Evolutionary conservation across 2,329 filamentous ascomycete species (phyloP).

Genomic region (Botrytis fabae): DNA sequence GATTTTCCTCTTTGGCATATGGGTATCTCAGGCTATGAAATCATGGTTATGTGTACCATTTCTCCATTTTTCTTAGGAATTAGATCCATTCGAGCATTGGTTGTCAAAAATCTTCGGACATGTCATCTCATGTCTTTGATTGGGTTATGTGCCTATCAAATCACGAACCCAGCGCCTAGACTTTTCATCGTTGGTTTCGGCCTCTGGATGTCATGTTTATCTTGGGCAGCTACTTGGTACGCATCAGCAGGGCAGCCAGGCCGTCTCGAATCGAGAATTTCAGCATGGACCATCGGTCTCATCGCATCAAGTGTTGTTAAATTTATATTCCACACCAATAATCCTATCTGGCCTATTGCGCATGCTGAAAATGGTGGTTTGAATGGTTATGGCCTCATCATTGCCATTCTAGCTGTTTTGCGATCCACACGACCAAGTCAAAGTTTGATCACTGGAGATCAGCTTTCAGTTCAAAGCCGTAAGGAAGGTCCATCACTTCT

Average conservation of each 20-base stretch:
- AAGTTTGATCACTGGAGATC: slow-evolving; percentile 42
- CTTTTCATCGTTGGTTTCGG: slow-evolving; percentile 81
- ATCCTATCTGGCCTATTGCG: slow-evolving; percentile 95
- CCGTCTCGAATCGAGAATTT: slow-evolving; percentile 77
- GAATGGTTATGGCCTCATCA: slow-evolving; percentile 77
- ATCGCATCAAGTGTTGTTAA: slow-evolving; percentile 86
- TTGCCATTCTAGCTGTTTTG: slow-evolving; percentile 75
- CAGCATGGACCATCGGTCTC: slow-evolving; percentile 79
- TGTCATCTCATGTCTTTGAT: slow-evolving; percentile 76
- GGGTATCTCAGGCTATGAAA: slow-evolving; percentile 97
- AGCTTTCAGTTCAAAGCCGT: slow-evolving; percentile 49
- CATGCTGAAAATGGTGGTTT: slow-evolving; percentile 86
- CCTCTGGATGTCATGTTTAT: slow-evolving; percentile 75
- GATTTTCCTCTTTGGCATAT: slow-evolving; percentile 98
- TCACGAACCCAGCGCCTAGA: slow-evolving; percentile 70
- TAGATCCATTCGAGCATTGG: slow-evolving; percentile 64
- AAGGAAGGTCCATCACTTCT: slow-evolving; percentile 68
- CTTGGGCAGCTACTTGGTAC: slow-evolving; percentile 81
- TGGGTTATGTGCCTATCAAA: slow-evolving; percentile 77
- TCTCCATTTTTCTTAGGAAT: slow-evolving; percentile 79
- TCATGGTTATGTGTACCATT: slow-evolving; percentile 78
- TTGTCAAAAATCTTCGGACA: slow-evolving; percentile 67
- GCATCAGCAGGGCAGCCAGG: slow-evolving; percentile 72
- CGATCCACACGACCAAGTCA: slow-evolving; percentile 70
- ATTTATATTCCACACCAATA: slow-evolving; percentile 91